These are phyloP conservation scores for Plasmodium gonderi DNA, from an alignment of 169 alveolate genomes.

Conservation along the genomic window DNA sequence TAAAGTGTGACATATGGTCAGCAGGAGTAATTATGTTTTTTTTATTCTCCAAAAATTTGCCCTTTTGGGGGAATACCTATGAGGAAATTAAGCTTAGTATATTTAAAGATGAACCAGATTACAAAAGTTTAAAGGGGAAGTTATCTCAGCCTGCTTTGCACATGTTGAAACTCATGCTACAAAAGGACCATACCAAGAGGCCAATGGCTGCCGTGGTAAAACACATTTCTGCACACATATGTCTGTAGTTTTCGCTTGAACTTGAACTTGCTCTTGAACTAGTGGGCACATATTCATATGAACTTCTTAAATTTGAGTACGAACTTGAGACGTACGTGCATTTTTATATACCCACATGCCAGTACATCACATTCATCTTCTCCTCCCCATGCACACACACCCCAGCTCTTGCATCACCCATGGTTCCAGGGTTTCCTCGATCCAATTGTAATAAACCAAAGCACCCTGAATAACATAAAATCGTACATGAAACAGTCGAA, in stretches of 20 bases:
- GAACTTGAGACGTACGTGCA: no score
- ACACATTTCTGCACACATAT: neutral
- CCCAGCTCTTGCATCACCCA: constrained; percentile 65
- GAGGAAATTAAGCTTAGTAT: constrained; percentile 81
- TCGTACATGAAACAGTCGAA: constrained; percentile 73
- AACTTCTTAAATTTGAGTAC: no score
- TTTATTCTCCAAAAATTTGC: constrained; percentile 92
- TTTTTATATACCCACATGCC: neutral
- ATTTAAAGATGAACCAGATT: constrained; percentile 71
- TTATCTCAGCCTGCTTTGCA: constrained; percentile 60
- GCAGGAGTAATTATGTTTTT: constrained; percentile 93
- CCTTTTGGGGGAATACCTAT: constrained; percentile 85
- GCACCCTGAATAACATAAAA: constrained; percentile 55
- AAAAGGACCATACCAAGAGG: constrained; percentile 49
- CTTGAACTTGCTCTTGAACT: no score
- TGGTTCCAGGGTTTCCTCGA: constrained; percentile 74
- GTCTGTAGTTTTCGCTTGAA: neutral
- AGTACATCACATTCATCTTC: neutral
- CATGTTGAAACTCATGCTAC: constrained; percentile 75
- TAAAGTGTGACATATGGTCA: constrained; percentile 95
- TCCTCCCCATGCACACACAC: neutral
- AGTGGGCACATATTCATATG: no score
- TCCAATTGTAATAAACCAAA: constrained; percentile 40
- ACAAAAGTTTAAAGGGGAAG: constrained; percentile 23
- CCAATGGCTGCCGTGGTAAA: constrained; percentile 76